phyloP scores from a whole-genome alignment of 2,329 filamentous ascomycete species.

The Microdochium bolleyi region DNA sequence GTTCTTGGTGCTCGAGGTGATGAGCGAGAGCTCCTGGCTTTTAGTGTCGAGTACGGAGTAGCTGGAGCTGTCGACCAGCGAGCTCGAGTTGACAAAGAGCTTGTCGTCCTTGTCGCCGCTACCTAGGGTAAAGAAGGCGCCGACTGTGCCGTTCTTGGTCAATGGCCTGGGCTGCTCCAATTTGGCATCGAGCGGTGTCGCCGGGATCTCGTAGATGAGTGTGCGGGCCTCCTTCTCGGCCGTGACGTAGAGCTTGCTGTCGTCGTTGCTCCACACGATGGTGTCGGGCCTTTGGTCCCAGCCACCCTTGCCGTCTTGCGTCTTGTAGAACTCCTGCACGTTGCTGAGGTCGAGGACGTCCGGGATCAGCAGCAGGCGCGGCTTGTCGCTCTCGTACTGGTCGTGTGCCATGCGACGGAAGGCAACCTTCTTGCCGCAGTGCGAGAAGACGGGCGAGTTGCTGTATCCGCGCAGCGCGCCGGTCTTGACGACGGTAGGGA shows the following conservation, averaged over 20 bases:
- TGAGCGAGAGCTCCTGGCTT: conserved; percentile 23
- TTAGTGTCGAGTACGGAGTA: conserved; percentile 52
- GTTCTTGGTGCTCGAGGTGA: conserved; percentile 59
- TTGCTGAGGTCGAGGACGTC: conserved; percentile 49
- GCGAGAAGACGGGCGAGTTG: conserved; percentile 63
- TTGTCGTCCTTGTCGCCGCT: conserved; percentile 23
- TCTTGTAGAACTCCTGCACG: conserved; percentile 55
- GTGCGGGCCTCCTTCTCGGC: conserved; percentile 62
- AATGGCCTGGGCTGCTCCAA: conserved; percentile 35
- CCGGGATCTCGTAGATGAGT: conserved; percentile 54
- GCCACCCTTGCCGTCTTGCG: conserved; percentile 51
- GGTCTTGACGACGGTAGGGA: conserved; percentile 46
- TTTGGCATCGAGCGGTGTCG: conserved; percentile 39
- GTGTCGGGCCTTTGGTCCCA: conserved; percentile 53
- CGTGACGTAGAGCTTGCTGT: conserved; percentile 60
- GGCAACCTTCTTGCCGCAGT: conserved; percentile 60
- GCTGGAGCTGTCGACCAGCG: conserved; percentile 63
- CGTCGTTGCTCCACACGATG: conserved; percentile 49
- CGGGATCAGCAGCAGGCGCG: conserved; percentile 56
- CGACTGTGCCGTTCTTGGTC: conserved; percentile 44
- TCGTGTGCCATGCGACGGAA: conserved; percentile 72
- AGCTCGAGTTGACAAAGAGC: conserved; percentile 60
- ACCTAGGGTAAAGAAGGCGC: conserved; percentile 43
- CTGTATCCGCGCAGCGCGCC: conserved; percentile 56
- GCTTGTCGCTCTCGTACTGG: conserved; percentile 77